Base-by-base conservation (phyloP, 192 early-diverging fungal species). In the Gonapodya prolifera region DNA sequence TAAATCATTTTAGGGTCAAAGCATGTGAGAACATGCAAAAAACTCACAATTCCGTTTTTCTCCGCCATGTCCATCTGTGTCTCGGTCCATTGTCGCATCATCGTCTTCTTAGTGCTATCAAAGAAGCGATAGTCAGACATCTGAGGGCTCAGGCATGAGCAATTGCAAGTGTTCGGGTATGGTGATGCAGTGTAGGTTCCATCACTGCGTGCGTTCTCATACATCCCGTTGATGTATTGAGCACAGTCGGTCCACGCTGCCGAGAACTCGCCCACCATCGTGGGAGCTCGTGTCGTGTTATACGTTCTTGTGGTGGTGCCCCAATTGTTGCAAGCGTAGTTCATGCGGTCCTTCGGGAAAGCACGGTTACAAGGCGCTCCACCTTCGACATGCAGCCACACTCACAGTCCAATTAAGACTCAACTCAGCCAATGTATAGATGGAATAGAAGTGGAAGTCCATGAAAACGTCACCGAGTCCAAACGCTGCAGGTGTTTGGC, bases 231-330 rank as follows among this genome's bases (percentile, higher is more conserved):
- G 74, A 92, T 82, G 77, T 87, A 91, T 33, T 88, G 90, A 61
- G 89, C 89, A 82, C 91, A 93, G 82, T 93, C 91, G 75, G 89
- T 90, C 1, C 87, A 89, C 31, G 91, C 91, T 0, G 88, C 81
- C 1, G 90, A 90, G 76, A 88, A 93, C 78, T 93, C 91, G 28
- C 91, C 91, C 0, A 91, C 91, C 77, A 93, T 88, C 2, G 89
- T 90, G 45, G 86, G 86, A 13, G 88, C 86, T 35, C 81, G 81
- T 0, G 82, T 73, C 2, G 81, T 78, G 32, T 81, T 80, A 34
- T 85, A 86, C 0, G 78, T 28, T 16, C 73, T 78, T 16, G 89
- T 35, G 8, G 8, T 23, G 8, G 8, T 23, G 23, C 8, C 45
- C 45, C 45, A 61, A 61, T 8, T 61, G 8, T 8, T 61, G 45